Conservation (phyloP, 768 basidiomycete species). For the Russula olivacea region DNA sequence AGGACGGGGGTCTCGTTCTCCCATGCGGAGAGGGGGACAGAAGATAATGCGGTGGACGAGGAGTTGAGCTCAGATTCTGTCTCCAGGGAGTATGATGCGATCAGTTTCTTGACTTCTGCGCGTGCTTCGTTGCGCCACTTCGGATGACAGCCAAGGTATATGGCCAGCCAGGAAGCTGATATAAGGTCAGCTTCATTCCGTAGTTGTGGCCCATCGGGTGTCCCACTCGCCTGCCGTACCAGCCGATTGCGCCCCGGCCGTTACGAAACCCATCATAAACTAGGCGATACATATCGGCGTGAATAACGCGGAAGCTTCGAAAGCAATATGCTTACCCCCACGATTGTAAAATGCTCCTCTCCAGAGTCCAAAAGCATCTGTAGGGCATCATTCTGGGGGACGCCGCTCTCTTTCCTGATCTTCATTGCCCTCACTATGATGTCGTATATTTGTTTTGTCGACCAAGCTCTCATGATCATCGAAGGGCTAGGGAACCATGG, state of each 20-base stretch:
- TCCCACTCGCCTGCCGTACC: slow-evolving; percentile 54
- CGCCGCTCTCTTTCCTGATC: slow-evolving; percentile 50
- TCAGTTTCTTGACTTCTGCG: slow-evolving; percentile 51
- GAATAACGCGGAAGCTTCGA: slow-evolving; percentile 3
- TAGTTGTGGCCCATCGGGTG: not conserved
- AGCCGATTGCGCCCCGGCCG: slow-evolving; percentile 75
- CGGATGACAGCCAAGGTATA: slow-evolving; percentile 62
- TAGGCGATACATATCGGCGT: slow-evolving; percentile 31
- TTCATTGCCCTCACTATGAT: slow-evolving; percentile 56
- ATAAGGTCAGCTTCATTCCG: slow-evolving; percentile 11
- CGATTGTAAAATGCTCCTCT: slow-evolving; percentile 61
- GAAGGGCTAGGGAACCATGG: slow-evolving; percentile 75
- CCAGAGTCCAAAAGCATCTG: slow-evolving; percentile 68
- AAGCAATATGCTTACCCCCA: slow-evolving; percentile 48
- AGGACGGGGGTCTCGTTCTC: slow-evolving; percentile 63
- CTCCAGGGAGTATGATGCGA: slow-evolving; percentile 28
- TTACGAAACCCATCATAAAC: slow-evolving; percentile 79
- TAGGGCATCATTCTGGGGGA: slow-evolving; percentile 57
- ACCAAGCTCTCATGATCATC: slow-evolving; percentile 64
- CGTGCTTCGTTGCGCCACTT: slow-evolving; percentile 61
- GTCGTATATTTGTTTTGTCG: slow-evolving; percentile 72
- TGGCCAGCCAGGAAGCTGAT: slow-evolving; percentile 66
- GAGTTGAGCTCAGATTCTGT: slow-evolving; percentile 25
- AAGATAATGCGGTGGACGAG: slow-evolving; percentile 47
- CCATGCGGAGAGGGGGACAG: slow-evolving; percentile 64